Conservation (phyloP, 108 stramenopile genomes). For the Mediolabrus comicus region DNA sequence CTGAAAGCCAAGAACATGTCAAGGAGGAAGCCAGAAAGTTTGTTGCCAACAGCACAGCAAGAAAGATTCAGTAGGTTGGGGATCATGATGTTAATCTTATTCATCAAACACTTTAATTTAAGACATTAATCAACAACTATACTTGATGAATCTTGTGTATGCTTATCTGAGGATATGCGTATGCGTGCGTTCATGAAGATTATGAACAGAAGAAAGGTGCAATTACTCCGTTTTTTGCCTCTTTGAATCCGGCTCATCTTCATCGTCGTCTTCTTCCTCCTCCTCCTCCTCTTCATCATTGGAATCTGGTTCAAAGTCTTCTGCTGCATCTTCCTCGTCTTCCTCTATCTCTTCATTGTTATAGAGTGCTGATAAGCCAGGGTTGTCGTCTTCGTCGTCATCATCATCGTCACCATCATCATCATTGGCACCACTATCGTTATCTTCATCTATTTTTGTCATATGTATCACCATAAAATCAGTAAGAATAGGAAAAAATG, state of each 20-base stretch:
- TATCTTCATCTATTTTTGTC: background rate
- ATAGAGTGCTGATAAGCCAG: background rate
- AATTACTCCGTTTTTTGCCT: conserved; percentile 7
- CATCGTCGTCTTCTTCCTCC: background rate
- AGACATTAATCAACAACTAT: background rate
- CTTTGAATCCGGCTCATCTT: background rate
- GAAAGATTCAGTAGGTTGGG: background rate
- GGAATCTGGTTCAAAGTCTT: conserved; percentile 4
- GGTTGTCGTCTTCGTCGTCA: background rate
- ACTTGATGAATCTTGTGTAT: background rate
- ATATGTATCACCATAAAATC: background rate
- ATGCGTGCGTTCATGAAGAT: conserved; percentile 1
- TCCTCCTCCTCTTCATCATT: background rate
- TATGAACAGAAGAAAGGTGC: background rate
- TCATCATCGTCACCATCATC: background rate
- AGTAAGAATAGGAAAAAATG: background rate
- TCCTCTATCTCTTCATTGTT: conserved; percentile 4
- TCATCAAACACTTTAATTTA: background rate
- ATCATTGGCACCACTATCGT: background rate
- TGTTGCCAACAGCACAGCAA: conserved; percentile 45
- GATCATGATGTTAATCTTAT: background rate
- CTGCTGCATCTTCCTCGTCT: conserved; percentile 16
- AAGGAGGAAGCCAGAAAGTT: conserved; percentile 90
- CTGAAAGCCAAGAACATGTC: conserved; percentile 73
- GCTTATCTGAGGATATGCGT: background rate